Base-by-base conservation (phyloP, 2,329 filamentous ascomycete species). In the Fusarium concolor region DNA sequence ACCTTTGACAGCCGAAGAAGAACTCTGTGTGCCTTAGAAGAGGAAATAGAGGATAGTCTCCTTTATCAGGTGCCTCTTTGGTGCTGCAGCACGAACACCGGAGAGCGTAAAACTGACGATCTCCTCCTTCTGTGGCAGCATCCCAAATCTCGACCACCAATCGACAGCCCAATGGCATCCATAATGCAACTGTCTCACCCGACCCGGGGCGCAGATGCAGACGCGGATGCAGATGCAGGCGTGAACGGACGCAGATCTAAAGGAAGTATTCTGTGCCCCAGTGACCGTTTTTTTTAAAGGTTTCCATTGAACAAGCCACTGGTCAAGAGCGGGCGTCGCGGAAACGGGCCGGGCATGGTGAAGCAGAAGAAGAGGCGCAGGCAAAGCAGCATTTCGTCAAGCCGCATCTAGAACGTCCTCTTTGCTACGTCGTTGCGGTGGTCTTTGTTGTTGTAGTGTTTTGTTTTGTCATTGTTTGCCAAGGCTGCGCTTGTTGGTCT, bases 301-400 rank as follows among this genome's bases (percentile, higher is more conserved):
- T 31, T 51, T 43, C 49, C 26, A 68, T 66, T 51, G 24, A 54
- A 51, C 35, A 47, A 50, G 45, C 57, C 58, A 56, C 53, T 46
- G 28, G 50, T 55, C 55, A 67, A 68, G 64, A 65, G 50, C 69
- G 71, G 71, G 66, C 62, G 62, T 68, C 71, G 65, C 71, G 70
- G 71, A 71, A 60, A 63, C 71, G 71, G 70, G 47, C 71, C 67
- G 62, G 71, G 31, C 20, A 54, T 41, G 50, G 44, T 59, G 44
- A 59, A 56, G 51, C 42, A 54, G 33, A 39, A 44, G 49, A 29
- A 46, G 29, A 24, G 22, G 18, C 45, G 41, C 18, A 45, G 46
- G 37, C 29, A 31, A 47, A 44, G 46, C 38, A 52, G 47, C 26
- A 38, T 49, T 50, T 50, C 42, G 31, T 55, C 62, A 56, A 65